Conservation (phyloP, 805 yeast species). For the Nakazawaea ishiwadae region DNA sequence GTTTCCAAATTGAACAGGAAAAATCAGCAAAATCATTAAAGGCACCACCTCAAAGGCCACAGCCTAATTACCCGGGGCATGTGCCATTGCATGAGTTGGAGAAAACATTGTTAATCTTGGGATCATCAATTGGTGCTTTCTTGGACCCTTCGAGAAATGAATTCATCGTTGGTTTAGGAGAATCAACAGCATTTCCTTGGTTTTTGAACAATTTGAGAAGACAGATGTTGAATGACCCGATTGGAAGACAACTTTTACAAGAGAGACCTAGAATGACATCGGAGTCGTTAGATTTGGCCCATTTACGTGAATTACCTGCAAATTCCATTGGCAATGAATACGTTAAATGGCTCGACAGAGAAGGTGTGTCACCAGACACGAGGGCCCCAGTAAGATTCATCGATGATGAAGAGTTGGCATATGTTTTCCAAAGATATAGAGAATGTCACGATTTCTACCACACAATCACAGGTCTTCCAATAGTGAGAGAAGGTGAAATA, state of each 20-base stretch:
- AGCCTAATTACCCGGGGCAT: constrained; percentile 65
- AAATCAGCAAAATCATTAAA: constrained; percentile 14
- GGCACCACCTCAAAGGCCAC: constrained; percentile 35
- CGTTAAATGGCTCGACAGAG: constrained; percentile 74
- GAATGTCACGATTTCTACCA: constrained; percentile 98
- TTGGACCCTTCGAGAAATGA: constrained; percentile 73
- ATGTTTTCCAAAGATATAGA: constrained; percentile 87
- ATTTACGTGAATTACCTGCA: constrained; percentile 53
- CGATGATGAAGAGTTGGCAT: constrained; percentile 86
- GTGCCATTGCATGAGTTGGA: constrained; percentile 69
- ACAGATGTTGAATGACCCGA: constrained; percentile 69
- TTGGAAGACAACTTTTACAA: constrained; percentile 72
- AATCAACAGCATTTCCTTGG: constrained; percentile 74
- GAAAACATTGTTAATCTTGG: constrained; percentile 43
- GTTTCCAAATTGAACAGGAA: constrained; percentile 27
- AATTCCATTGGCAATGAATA: constrained; percentile 79
- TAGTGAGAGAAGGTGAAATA: constrained; percentile 93
- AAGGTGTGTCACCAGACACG: constrained; percentile 92
- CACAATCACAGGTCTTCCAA: constrained; percentile 85
- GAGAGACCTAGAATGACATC: constrained; percentile 85
- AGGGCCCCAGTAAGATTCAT: constrained; percentile 84
- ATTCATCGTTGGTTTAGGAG: constrained; percentile 82
- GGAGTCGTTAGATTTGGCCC: constrained; percentile 57
- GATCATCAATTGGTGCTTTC: constrained; percentile 48
- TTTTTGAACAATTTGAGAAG: constrained; percentile 59